Conservation (phyloP, 495 filamentous ascomycete genomes). For the Neurospora sp. region DNA sequence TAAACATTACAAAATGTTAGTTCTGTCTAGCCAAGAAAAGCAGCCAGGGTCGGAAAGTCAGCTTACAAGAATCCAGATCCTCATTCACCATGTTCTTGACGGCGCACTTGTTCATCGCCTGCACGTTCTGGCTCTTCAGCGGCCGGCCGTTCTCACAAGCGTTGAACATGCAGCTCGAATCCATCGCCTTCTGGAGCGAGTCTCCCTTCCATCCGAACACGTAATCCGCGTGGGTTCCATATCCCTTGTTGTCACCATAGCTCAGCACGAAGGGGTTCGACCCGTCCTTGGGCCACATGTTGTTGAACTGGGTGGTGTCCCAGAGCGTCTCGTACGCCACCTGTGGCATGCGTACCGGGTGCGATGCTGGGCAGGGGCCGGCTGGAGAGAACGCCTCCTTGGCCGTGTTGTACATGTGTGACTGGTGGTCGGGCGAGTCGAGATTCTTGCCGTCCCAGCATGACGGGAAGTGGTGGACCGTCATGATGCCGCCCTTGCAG, state of each 20-base stretch:
- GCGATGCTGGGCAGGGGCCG: constrained; percentile 39
- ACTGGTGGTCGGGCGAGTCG: constrained; percentile 46
- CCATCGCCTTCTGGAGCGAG: constrained; percentile 36
- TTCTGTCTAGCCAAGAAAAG: neutral
- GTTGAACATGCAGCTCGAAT: constrained; percentile 38
- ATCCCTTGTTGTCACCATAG: constrained; percentile 15
- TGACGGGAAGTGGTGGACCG: constrained; percentile 43
- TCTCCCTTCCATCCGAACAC: constrained; percentile 33
- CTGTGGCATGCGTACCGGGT: constrained; percentile 39
- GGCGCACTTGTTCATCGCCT: constrained; percentile 34
- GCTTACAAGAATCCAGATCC: constrained; percentile 39
- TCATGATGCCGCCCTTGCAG: constrained; percentile 39
- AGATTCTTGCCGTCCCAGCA: constrained; percentile 51
- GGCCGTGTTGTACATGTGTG: constrained; percentile 42
- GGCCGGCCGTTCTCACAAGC: constrained; percentile 31
- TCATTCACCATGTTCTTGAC: constrained; percentile 33
- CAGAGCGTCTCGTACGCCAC: constrained; percentile 43
- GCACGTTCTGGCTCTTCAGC: constrained; percentile 34
- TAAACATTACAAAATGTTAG: neutral
- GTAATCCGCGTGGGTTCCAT: constrained; percentile 19
- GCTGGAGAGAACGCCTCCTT: constrained; percentile 31
- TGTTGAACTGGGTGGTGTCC: constrained; percentile 39
- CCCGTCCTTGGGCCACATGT: constrained; percentile 35
- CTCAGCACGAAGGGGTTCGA: constrained; percentile 36
- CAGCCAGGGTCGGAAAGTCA: neutral